A percentile compares a stretch with the other conserved stretches of the same genome.
Conservation (phyloP, 2,329 filamentous ascomycete species). For the Coniella lustricola region DNA sequence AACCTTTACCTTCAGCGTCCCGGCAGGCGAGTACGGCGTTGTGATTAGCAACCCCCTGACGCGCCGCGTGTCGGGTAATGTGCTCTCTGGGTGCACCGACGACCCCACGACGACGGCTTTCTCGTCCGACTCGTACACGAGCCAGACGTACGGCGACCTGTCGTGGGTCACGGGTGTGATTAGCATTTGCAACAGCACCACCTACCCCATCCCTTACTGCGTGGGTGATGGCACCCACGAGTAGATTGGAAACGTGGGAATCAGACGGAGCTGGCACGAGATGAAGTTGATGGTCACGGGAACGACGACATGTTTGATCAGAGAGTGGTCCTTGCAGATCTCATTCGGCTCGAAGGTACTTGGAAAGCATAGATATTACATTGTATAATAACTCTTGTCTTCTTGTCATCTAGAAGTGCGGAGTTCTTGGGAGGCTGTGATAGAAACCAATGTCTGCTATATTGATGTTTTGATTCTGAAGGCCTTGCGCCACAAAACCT, state of each 20-base stretch:
- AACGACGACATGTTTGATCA: no score
- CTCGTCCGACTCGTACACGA: conserved; percentile 28
- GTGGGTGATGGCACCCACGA: conserved; percentile 25
- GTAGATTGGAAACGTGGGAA: not conserved
- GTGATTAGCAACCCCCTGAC: conserved; percentile 32
- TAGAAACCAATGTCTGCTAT: no score
- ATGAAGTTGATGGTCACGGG: no score
- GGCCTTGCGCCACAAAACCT: no score
- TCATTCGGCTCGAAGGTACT: no score
- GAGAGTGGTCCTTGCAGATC: no score
- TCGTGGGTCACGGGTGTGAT: conserved; percentile 34
- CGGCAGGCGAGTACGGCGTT: conserved; percentile 30
- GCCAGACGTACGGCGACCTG: conserved; percentile 26
- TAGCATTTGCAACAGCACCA: conserved; percentile 28
- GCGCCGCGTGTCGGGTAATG: conserved; percentile 27
- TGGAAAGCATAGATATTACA: no score
- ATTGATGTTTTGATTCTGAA: no score
- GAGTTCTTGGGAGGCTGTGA: no score
- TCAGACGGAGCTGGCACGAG: no score
- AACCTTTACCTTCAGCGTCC: conserved; percentile 26
- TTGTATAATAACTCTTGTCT: no score
- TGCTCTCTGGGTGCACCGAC: conserved; percentile 29
- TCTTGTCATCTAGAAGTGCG: no score
- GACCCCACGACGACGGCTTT: conserved; percentile 22
- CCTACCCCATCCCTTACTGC: conserved; percentile 31